phyloP scores from a whole-genome alignment of 208 protist genomes.

The Leishmania aethiopica region DNA sequence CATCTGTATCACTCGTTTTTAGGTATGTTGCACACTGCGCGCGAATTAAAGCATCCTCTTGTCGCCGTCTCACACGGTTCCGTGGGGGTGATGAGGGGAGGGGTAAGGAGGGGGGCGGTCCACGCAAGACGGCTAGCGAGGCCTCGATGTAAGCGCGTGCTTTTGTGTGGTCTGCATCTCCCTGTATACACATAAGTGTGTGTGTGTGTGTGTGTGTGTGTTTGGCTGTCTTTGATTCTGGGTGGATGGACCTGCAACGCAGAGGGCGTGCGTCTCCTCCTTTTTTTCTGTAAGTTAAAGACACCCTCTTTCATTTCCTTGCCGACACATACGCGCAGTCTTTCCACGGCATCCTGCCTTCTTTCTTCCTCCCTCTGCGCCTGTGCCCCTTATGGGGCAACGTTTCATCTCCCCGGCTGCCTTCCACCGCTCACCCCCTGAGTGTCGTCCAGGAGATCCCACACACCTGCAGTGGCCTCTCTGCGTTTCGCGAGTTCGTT shows the following conservation, averaged over 20 bases:
- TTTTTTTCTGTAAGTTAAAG: neutral
- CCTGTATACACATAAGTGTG: neutral
- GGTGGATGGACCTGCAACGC: too few species aligned
- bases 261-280: neutral
- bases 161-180: neutral
- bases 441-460: too few species aligned
- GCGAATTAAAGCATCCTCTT: neutral
- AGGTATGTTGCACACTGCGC: neutral
- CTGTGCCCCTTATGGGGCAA: too few species aligned
- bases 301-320: too few species aligned
- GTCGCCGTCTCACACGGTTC: neutral
- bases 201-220: neutral
- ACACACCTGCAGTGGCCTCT: too few species aligned
- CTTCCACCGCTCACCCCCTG: too few species aligned
- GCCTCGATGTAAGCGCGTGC: neutral
- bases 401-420: too few species aligned
- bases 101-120: too few species aligned
- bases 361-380: too few species aligned
- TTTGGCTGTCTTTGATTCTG: neutral
- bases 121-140: neutral
- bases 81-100: neutral
- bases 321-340: too few species aligned
- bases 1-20: neutral
- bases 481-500: too few species aligned
- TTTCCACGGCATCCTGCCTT: too few species aligned